Base-by-base conservation (phyloP, 140 eudicot species). In the Erigeron philadelphicus region DNA sequence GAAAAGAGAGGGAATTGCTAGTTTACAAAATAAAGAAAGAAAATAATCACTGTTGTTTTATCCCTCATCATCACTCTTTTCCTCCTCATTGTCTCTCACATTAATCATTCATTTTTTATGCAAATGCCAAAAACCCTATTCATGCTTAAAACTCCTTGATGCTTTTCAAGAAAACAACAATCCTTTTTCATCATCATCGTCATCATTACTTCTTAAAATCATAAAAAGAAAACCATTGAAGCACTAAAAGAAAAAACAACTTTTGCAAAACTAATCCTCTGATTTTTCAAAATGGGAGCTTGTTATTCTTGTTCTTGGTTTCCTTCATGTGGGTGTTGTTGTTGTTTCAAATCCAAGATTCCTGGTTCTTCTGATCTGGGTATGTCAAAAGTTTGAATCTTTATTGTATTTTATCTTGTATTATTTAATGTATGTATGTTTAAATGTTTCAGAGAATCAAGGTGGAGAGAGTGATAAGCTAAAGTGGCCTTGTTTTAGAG, bases 291-390 rank as follows among this genome's bases (percentile, higher is more conserved):
- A 46, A 75, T 75, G 79, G 73, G 79, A 17, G 73, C 68, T 75
- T 35, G 68, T 57, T 66, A 61, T 66, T 65, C 76, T 61, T 62
- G 77, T 72, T 41, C 48, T 66, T 21, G 59, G 9, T 74, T 66
- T 48, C 25, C 73, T 11, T 46, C 67, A 66, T 75, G 79, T 45
- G 59, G 61, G 19, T 75, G 73, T 17, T 11, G 61, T 66, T 0
- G 61, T 61, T 76, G 61, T 61, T 76, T 81, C 19, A 85, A 76
- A 75, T 79, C 76, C 72, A 76, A 79, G 57, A 53, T 25, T 58
- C 82, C 79, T n/a, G 57, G 77, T 76, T 79, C 90, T 52, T 67
- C 81, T 21, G 81, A 85, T 76, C 82, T 48, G 18, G 90, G 90
- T 82, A 82, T 59, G 47, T 62, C 49, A 9, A 5, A 5, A 42